These are phyloP conservation scores for Artemisia tridentata DNA, from an alignment of 129 eudicot species.

Conservation along the genomic window DNA sequence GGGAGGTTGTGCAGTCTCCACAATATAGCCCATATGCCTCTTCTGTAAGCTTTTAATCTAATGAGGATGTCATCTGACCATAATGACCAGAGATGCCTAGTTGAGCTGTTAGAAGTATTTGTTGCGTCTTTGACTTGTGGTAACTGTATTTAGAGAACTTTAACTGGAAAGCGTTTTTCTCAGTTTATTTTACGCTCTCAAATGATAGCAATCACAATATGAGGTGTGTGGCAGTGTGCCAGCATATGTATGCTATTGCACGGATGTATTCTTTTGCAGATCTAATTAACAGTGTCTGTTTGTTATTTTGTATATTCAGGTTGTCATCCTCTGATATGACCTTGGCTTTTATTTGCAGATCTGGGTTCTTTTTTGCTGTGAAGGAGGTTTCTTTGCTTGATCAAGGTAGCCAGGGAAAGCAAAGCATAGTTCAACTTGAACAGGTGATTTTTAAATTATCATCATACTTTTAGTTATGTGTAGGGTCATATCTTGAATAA, in stretches of 20 bases:
- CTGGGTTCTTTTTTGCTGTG: conserved; percentile 78
- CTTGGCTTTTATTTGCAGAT: conserved; percentile 41
- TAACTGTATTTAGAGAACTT: too few species aligned
- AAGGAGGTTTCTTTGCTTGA: conserved; percentile 87
- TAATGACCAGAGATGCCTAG: conserved; percentile 8
- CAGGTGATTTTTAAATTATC: conserved; percentile 42
- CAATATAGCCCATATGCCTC: too few species aligned
- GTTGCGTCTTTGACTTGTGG: conserved; percentile 4
- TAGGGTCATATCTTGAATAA: conserved; percentile 11
- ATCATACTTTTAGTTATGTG: not conserved
- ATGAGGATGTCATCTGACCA: too few species aligned
- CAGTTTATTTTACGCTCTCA: conserved; percentile 8
- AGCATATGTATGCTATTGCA: not conserved
- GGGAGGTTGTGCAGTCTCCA: not conserved
- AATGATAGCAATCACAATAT: not conserved
- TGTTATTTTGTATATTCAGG: not conserved
- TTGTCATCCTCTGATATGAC: conserved; percentile 9
- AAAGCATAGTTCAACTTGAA: conserved; percentile 69
- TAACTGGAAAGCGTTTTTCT: not conserved
- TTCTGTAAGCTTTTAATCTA: too few species aligned
- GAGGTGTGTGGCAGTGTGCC: not conserved
- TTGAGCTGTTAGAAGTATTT: not conserved
- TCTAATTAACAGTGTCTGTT: not conserved
- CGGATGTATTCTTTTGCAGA: conserved; percentile 7
- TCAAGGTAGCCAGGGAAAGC: conserved; percentile 62